Evolutionary conservation across 768 basidiomycete species (phyloP).

Genomic region (Termitomyces sp.): DNA sequence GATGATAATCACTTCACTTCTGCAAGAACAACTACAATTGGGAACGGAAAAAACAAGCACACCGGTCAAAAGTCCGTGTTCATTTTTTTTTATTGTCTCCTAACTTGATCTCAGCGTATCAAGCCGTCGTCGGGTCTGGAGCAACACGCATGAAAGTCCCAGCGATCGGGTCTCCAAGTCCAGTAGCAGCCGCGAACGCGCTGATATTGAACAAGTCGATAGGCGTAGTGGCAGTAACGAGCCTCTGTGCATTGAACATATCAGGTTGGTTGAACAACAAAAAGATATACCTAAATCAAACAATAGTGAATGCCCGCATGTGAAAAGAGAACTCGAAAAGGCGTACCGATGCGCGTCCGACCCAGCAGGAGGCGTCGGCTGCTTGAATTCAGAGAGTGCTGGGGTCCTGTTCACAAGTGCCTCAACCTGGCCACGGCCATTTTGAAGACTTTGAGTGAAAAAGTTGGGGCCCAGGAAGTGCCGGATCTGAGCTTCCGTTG

Average conservation of each 20-base stretch:
- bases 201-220: conserved; percentile 30
- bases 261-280: conserved; percentile 39
- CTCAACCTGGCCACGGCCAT: not conserved
- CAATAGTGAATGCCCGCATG: not conserved
- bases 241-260: conserved; percentile 33
- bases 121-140: conserved; percentile 17
- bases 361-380: conserved; percentile 39
- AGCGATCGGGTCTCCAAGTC: conserved; percentile 39
- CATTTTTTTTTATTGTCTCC: no score
- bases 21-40: no score
- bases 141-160: conserved; percentile 45
- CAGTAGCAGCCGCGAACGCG: conserved; percentile 19
- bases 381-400: conserved; percentile 32
- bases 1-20: no score
- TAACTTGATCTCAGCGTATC: not conserved
- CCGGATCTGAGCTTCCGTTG: conserved; percentile 36
- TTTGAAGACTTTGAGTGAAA: not conserved
- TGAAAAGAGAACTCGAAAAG: not conserved
- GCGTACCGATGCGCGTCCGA: conserved; percentile 38
- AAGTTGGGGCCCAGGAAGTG: conserved; percentile 46
- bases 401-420: conserved; percentile 31
- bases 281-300: conserved; percentile 25
- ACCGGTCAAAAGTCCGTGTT: no score
- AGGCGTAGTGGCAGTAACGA: conserved; percentile 30
- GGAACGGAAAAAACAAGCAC: no score